Percentiles rank a stretch among this genome's conserved stretches.
phyloP scores from a whole-genome alignment of 2,329 filamentous ascomycete genomes.

The Colletotrichum tropicicola region DNA sequence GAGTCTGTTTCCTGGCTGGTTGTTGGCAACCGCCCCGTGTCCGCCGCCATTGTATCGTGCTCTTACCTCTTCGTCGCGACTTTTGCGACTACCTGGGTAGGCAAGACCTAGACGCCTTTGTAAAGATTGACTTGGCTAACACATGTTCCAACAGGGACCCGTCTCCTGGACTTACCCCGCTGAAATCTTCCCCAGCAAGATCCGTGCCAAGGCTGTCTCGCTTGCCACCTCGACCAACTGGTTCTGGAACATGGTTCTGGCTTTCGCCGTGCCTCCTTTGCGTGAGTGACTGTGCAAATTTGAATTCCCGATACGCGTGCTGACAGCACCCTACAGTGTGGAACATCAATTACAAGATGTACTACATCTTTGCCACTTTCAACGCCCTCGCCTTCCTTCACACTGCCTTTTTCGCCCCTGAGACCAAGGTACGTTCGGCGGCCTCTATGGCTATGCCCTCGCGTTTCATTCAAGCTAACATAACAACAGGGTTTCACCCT shows the following conservation, averaged over 20 bases:
- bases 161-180: constrained; percentile 58
- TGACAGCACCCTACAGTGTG: not conserved
- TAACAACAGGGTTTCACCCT: constrained; percentile 67
- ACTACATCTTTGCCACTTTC: constrained; percentile 81
- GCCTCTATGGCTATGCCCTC: too few species aligned
- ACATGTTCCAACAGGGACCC: constrained; percentile 47
- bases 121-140: constrained; percentile 26
- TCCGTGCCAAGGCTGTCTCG: constrained; percentile 55
- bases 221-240: constrained; percentile 50
- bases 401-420: constrained; percentile 69
- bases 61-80: constrained; percentile 71
- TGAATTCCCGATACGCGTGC: not conserved
- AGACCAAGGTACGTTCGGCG: constrained; percentile 59
- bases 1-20: constrained; percentile 67
- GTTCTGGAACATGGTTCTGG: constrained; percentile 62
- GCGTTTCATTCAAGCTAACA: not conserved
- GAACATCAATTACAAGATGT: constrained; percentile 65
- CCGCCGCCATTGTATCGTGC: constrained; percentile 72
- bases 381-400: constrained; percentile 74
- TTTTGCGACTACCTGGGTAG: constrained; percentile 43
- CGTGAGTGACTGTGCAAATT: constrained; percentile 46
- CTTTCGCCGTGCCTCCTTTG: constrained; percentile 60
- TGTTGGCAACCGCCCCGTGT: constrained; percentile 57
- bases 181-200: constrained; percentile 53
- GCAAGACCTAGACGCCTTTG: not conserved